A percentile compares a stretch with the other conserved stretches of the same genome.
phyloP scores from a whole-genome alignment of 805 yeast genomes.

The Saccharomycopsis sp. region DNA sequence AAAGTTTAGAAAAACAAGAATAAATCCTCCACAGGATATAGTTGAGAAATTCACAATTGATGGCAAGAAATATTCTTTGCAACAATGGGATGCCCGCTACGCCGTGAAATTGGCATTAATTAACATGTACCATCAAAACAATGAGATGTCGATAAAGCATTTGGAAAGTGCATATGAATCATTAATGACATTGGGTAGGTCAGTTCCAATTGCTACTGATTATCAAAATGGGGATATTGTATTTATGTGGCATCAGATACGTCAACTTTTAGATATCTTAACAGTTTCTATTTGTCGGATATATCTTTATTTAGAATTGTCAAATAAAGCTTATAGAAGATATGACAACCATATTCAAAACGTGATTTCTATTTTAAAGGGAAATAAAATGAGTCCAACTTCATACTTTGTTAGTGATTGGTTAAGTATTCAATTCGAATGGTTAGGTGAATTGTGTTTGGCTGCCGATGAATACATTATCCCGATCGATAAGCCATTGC shows the following conservation, averaged over 20 bases:
- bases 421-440: conserved; percentile 56
- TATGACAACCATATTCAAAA: conserved; percentile 58
- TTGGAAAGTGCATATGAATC: conserved; percentile 50
- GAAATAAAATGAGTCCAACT: conserved; percentile 25
- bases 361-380: conserved; percentile 35
- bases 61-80: conserved; percentile 24
- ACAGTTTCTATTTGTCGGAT: conserved; percentile 59
- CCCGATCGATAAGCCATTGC: conserved; percentile 34
- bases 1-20: conserved; percentile 33
- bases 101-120: conserved; percentile 44
- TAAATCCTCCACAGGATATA: conserved; percentile 11
- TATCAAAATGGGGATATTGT: conserved; percentile 20
- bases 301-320: conserved; percentile 51
- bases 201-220: conserved; percentile 19
- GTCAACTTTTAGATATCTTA: conserved; percentile 49
- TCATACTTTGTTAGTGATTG: conserved; percentile 37
- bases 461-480: conserved; percentile 38
- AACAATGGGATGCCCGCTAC: conserved; percentile 45
- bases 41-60: conserved; percentile 1
- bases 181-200: conserved; percentile 34
- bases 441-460: conserved; percentile 55
- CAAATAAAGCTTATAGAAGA: conserved; percentile 53
- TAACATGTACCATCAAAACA: conserved; percentile 41
- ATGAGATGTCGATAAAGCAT: conserved; percentile 42
- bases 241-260: conserved; percentile 36